Base-by-base conservation (phyloP, 169 alveolate species). In the Eimeria mitis region DNA sequence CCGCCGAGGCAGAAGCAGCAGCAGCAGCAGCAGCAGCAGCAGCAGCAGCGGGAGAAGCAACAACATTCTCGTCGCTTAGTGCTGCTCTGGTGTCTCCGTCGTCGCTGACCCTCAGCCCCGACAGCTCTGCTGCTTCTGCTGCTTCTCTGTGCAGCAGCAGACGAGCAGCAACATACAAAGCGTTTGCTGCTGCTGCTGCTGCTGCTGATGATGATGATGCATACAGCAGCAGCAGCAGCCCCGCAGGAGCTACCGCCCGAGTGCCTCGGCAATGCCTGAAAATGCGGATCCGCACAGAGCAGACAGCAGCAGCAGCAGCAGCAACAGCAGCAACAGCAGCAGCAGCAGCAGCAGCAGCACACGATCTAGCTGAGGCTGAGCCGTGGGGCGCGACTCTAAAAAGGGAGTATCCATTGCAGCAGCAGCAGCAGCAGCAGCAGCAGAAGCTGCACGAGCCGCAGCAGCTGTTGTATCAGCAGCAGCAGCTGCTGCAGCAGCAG, bases 11-110 rank as follows among this genome's bases (percentile, higher is more conserved):
- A 25, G 89, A 76, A 47, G 88, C 70, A 40, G 91, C 73, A 21
- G 73, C 54, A 13, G 59, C 91, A 40, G 91, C 91, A 59, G 91
- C 78, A 6, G 91, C 91, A 16, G 91, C 91, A 28, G 91, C 91
- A 5, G 91, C 91, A 14, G 76, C 91, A 56, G 76, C 91, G 37
- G 91, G 91, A 28, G 91, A 83, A 54, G 91, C 91, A 83, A 83
- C 91, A 56, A 78, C 91, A 14, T 59, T 4, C 61, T 83, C 91
- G 6, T 42, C 91, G 7, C 61, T 83, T 8, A 56, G 91, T 59
- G 91, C 59, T 31, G 91, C 91, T 4, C 59, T 52, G 28, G 34
- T 31, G 42, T 44, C 76, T 52, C 65, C 90, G 13, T 81, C 63
- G 19, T 83, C 91, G 19, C 7, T 83, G 4, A 83, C 91, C 6